These are phyloP conservation scores for Xerophyta viscosa DNA, from an alignment of 106 monocot species.

Conservation along the genomic window DNA sequence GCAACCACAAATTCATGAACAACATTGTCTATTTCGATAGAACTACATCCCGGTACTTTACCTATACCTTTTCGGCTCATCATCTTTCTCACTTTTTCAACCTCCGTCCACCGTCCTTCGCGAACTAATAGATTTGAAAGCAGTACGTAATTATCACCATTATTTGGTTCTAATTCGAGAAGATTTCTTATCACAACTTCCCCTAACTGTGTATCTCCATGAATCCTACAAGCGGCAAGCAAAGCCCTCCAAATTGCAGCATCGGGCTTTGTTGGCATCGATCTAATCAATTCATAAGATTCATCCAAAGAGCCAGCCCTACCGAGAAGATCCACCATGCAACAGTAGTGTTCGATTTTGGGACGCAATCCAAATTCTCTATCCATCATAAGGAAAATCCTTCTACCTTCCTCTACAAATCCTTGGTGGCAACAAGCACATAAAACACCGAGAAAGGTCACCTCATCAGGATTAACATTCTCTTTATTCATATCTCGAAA, in stretches of 20 bases:
- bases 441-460: slow-evolving; percentile 19
- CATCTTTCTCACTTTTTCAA: slow-evolving; percentile 23
- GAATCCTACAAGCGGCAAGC: slow-evolving; percentile 35
- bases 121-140: slow-evolving; percentile 30
- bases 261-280: slow-evolving; percentile 24
- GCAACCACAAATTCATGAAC: slow-evolving; percentile 28
- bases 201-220: slow-evolving; percentile 18
- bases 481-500: slow-evolving; percentile 13
- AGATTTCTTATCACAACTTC: slow-evolving; percentile 19
- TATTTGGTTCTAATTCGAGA: slow-evolving; percentile 30
- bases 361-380: slow-evolving; percentile 4
- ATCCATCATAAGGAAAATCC: slow-evolving; percentile 13
- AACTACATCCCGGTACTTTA: slow-evolving; percentile 44
- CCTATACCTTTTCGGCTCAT: slow-evolving; percentile 27
- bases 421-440: slow-evolving; percentile 31
- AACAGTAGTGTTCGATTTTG: slow-evolving; percentile 33
- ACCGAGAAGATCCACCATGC: slow-evolving; percentile 43
- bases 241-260: slow-evolving; percentile 33
- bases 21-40: slow-evolving; percentile 28
- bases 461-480: slow-evolving; percentile 16
- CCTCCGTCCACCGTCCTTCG: slow-evolving; percentile 33
- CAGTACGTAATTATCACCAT: slow-evolving; percentile 33
- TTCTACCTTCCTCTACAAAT: slow-evolving; percentile 16
- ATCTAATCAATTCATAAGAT: slow-evolving; percentile 14
- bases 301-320: slow-evolving; percentile 31